Percentiles rank a stretch among this genome's conserved stretches.
These are phyloP conservation scores for Podospora pseudocomata DNA, from an alignment of 495 filamentous ascomycete genomes.

Conservation along the genomic window DNA sequence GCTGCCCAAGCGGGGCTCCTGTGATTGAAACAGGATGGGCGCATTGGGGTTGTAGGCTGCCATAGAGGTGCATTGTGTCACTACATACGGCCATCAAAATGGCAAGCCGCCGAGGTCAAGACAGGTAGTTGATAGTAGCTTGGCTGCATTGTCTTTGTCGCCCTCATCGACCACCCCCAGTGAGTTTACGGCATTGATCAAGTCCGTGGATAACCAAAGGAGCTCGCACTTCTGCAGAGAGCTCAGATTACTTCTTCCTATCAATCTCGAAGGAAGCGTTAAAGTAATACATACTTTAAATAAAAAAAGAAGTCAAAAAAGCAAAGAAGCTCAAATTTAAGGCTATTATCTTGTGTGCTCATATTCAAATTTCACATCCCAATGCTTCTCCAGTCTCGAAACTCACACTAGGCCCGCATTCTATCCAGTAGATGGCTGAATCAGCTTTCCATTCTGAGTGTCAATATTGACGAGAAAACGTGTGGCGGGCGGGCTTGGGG, in stretches of 20 bases:
- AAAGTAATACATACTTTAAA: constrained; percentile 15
- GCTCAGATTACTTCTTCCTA: constrained; percentile 12
- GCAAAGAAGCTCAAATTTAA: constrained; percentile 12
- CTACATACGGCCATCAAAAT: neutral
- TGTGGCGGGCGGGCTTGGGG: neutral
- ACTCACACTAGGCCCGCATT: neutral
- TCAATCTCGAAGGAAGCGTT: constrained; percentile 11
- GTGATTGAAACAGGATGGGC: neutral
- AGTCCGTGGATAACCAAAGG: neutral
- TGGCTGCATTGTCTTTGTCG: neutral
- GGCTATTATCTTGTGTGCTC: constrained; percentile 7
- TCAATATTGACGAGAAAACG: neutral
- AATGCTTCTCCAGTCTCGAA: neutral
- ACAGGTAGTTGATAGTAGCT: neutral
- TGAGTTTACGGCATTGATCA: neutral
- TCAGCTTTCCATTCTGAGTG: neutral
- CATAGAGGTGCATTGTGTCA: neutral
- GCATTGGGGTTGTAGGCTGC: neutral
- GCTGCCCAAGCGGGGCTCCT: constrained; percentile 20
- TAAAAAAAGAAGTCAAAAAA: neutral
- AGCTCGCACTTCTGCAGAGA: neutral
- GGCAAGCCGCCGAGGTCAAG: neutral
- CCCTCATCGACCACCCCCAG: neutral
- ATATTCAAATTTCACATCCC: neutral
- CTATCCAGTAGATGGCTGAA: too few species aligned